Evolutionary conservation across 2,329 filamentous ascomycete genomes (phyloP), one percentile per base, ranked within the genome.

Genomic region (Penicillium brevicompactum): DNA sequence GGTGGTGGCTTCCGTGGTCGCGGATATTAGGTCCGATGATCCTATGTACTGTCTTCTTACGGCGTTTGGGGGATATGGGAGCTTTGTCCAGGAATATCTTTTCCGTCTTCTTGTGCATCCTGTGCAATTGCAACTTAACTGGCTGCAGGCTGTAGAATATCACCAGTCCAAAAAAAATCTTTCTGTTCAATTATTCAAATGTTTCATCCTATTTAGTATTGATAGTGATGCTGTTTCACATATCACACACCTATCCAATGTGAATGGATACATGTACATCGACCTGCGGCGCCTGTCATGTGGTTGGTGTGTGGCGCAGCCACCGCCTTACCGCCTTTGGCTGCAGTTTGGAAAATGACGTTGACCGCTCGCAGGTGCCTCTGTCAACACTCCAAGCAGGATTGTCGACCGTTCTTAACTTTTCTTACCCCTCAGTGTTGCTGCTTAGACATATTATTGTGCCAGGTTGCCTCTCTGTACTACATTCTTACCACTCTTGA

Each of bases 11-110:
- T 59, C 66, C 64, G 67, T 55, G 67, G 67, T 56, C 62, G 65
- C 53, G 58, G 64, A 55, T 68, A 60, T 57, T 61, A 49, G 52
- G 57, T 50, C 56, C 57, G 37, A 49, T 60, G 42, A 58, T 55
- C 51, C 55, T 59, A 48, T 53, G 61, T 71, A 67, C 67, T 74
- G 69, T 74, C 69, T 74, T 68, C 66, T 74, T 74, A 68, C 60
- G 74, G 74, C 74, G 74, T 76, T 76, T 65, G 70, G 72, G 72
- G 70, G 72, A 73, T 69, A 66, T 60, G 70, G 73, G 70, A 71
- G 66, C 69, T 73, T 63, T 60, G 68, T 70, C 62, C 67, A 71
- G 68, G 69, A 71, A 71, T 59, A 66, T 68, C 65, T 70, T 66
- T 41, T 53, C 65, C 64, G 70, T 65, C 66, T 66, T 68, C 62